phyloP scores from a whole-genome alignment of 345 rosid species.

The Pugionium dolabratum region DNA sequence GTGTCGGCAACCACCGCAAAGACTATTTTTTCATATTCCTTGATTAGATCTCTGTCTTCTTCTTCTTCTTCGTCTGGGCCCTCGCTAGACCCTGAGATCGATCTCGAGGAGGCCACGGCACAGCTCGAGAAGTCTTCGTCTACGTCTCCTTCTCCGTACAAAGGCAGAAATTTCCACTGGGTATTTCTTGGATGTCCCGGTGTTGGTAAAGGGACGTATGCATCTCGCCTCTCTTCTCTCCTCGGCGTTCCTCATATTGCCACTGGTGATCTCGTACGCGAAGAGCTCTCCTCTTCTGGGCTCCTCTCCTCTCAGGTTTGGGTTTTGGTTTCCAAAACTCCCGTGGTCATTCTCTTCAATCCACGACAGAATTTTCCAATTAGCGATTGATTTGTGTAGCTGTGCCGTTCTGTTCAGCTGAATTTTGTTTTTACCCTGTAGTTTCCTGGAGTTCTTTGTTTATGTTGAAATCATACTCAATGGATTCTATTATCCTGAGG shows the following conservation, averaged over 20 bases:
- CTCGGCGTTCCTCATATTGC: conserved; percentile 92
- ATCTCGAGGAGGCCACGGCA: conserved; percentile 42
- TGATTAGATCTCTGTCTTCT: conserved; percentile 36
- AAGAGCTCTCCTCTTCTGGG: conserved; percentile 78
- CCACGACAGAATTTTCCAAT: neutral
- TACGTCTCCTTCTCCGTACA: conserved; percentile 31
- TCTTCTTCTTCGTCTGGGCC: conserved; percentile 40
- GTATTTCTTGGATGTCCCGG: conserved; percentile 98
- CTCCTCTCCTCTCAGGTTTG: conserved; percentile 76
- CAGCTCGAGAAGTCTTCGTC: conserved; percentile 36
- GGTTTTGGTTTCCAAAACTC: neutral
- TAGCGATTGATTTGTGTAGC: neutral
- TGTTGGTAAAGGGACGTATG: conserved; percentile 96
- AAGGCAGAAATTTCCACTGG: conserved; percentile 75
- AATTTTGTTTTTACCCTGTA: neutral
- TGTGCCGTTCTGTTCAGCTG: neutral
- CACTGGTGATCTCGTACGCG: conserved; percentile 98
- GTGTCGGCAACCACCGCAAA: conserved; percentile 23
- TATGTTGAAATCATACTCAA: neutral
- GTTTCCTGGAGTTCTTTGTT: conserved; percentile 4
- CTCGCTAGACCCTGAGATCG: conserved; percentile 45
- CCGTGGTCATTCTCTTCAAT: neutral
- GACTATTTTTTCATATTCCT: conserved; percentile 29
- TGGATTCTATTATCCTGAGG: neutral
- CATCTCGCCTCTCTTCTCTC: conserved; percentile 82